Percentiles rank a stretch among this genome's conserved stretches.
phyloP scores from a whole-genome alignment of 2,329 filamentous ascomycete species.

The Aspergillus udagawae region DNA sequence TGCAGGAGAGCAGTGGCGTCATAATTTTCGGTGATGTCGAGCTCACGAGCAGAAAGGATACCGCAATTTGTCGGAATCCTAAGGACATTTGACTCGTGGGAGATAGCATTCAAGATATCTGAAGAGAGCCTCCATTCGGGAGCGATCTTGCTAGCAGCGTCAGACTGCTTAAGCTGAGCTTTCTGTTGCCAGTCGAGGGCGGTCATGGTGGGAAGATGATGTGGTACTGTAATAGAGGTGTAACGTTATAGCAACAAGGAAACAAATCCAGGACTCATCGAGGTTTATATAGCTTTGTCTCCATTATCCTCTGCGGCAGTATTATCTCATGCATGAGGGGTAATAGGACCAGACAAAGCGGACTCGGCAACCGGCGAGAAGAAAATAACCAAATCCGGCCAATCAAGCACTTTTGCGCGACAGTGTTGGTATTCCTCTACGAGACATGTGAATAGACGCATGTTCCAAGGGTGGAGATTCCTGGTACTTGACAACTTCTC shows the following conservation, averaged over 20 bases:
- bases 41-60: neutral
- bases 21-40: neutral
- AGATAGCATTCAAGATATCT: neutral
- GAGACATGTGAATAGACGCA: too few relatives aligned
- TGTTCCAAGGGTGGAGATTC: too few relatives aligned
- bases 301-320: too few relatives aligned
- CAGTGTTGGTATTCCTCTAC: too few relatives aligned
- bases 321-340: neutral
- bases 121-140: slow-evolving; percentile 4
- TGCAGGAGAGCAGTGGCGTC: neutral
- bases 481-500: too few relatives aligned
- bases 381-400: neutral
- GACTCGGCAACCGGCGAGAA: neutral
- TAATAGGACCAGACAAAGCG: neutral
- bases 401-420: neutral
- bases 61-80: slow-evolving; percentile 1
- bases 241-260: neutral
- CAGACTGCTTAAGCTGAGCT: slow-evolving; percentile 5
- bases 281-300: neutral
- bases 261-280: neutral
- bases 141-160: slow-evolving; percentile 7
- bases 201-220: neutral
- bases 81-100: slow-evolving; percentile 2
- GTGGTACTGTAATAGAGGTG: neutral
- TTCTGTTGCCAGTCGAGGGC: slow-evolving; percentile 7